These are phyloP conservation scores for Flaveria brownii DNA, from an alignment of 129 eudicot genomes.

Conservation along the genomic window DNA sequence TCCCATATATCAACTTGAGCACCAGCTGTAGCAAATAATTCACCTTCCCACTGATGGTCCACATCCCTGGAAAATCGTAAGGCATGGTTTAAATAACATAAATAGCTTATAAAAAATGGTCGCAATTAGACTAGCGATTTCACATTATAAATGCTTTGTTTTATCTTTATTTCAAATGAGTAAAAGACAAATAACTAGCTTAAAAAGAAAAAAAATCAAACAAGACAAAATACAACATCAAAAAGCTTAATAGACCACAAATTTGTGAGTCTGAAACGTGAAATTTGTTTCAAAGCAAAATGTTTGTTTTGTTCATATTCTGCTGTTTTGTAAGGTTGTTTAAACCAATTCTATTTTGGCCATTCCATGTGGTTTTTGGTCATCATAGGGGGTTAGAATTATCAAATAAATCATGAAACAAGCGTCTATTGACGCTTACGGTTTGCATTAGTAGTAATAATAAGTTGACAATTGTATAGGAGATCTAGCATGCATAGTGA, in stretches of 20 bases:
- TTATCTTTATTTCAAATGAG: too few relatives aligned
- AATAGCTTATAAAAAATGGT: neutral
- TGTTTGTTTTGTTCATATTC: neutral
- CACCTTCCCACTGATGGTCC: slow-evolving; percentile 92
- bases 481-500: neutral
- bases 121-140: too few relatives aligned
- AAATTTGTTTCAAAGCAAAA: neutral
- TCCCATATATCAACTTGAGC: slow-evolving; percentile 97
- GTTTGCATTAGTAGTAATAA: neutral
- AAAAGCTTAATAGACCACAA: too few relatives aligned
- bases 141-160: too few relatives aligned
- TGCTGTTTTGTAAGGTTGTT: neutral
- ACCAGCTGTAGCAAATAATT: slow-evolving; percentile 90
- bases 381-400: neutral
- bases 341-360: neutral
- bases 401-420: neutral
- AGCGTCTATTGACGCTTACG: neutral
- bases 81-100: neutral
- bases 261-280: too few relatives aligned
- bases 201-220: too few relatives aligned
- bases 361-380: neutral
- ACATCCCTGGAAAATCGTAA: slow-evolving; percentile 58
- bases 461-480: neutral
- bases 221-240: too few relatives aligned
- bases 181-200: too few relatives aligned